Conservation (phyloP, 208 protist species). For the Polymyxa betae region DNA sequence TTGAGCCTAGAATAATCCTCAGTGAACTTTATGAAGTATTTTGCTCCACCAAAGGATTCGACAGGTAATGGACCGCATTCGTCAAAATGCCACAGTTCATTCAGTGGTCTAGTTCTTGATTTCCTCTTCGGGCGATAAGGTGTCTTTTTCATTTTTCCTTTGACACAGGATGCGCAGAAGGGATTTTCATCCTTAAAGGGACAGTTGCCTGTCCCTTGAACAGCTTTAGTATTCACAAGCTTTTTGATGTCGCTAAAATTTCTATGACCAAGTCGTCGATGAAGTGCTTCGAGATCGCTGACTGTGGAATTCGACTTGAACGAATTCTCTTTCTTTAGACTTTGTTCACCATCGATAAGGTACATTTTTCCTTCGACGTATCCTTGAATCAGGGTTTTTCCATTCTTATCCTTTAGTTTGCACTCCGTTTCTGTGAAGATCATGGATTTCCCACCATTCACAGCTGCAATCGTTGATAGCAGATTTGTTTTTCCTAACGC, state of each 20-base stretch:
- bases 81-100: background rate
- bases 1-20: slow-evolving; percentile 3
- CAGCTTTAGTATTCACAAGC: background rate
- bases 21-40: slow-evolving; percentile 44
- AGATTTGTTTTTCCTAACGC: background rate
- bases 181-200: too few species aligned
- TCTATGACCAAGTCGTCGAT: background rate
- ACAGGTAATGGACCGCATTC: background rate
- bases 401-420: background rate
- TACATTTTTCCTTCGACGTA: background rate
- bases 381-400: background rate
- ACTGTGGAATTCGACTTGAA: background rate
- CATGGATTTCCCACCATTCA: background rate
- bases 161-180: slow-evolving; percentile 41
- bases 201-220: background rate
- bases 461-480: background rate
- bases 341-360: background rate
- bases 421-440: background rate
- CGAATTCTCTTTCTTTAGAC: background rate
- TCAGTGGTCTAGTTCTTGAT: background rate
- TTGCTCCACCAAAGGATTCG: background rate
- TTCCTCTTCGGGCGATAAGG: background rate
- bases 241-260: background rate
- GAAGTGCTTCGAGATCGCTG: background rate
- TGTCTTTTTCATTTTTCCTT: background rate